Percentiles rank a stretch among this genome's conserved stretches.
Evolutionary conservation across 352 stramenopile genomes (phyloP).

Genomic region (Thraustochytrium sp.): DNA sequence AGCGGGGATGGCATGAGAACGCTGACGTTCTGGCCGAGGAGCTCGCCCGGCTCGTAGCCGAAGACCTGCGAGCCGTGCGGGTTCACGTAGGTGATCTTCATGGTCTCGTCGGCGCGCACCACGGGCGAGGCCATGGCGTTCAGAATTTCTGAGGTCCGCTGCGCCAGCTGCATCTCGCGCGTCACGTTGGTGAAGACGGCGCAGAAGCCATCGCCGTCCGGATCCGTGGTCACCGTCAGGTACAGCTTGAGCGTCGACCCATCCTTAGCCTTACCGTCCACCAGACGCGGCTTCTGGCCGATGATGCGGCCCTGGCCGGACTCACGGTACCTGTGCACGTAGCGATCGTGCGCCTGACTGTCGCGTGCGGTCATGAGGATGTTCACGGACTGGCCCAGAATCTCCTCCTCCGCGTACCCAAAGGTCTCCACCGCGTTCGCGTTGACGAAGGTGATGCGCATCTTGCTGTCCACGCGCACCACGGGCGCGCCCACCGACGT

Average conservation of each 20-base stretch:
- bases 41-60: constrained; percentile 8
- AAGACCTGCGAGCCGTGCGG: neutral
- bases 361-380: neutral
- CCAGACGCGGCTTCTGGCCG: neutral
- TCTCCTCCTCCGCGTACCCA: neutral
- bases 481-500: neutral
- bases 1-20: neutral
- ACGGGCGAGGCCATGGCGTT: constrained; percentile 7
- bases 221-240: neutral
- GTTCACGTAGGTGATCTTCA: constrained; percentile 1
- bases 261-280: neutral
- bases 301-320: neutral
- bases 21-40: constrained; percentile 12
- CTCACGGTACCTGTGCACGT: neutral
- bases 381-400: neutral
- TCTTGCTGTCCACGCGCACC: neutral
- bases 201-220: neutral
- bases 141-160: neutral
- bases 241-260: neutral
- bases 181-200: constrained; percentile 27
- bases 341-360: neutral
- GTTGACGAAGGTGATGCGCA: constrained; percentile 36
- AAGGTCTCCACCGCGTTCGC: neutral
- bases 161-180: neutral
- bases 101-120: neutral